Evolutionary conservation across 2,329 filamentous ascomycete species (phyloP).

Genomic region (Blastomyces gilchristii): DNA sequence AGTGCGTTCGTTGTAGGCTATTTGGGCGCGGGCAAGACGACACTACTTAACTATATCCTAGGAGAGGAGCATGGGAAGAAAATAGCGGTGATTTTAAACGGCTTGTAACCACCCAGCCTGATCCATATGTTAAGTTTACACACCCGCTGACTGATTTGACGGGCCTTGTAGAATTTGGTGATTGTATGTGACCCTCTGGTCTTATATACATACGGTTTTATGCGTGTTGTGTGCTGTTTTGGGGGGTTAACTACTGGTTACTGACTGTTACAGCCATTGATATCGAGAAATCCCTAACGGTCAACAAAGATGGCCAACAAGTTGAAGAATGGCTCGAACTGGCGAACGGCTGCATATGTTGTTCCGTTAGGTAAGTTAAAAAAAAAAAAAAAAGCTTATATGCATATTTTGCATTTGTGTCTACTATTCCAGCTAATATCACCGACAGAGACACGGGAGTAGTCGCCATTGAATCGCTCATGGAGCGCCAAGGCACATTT

Average conservation of each 20-base stretch:
- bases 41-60: constrained; percentile 88
- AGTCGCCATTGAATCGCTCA: constrained; percentile 86
- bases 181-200: constrained; percentile 48
- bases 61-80: constrained; percentile 94
- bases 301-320: constrained; percentile 71
- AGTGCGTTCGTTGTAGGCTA: constrained; percentile 54
- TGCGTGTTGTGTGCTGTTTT: neutral
- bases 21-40: constrained; percentile 90
- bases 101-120: constrained; percentile 32
- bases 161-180: constrained; percentile 57
- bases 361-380: constrained; percentile 68
- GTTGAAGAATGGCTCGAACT: constrained; percentile 93
- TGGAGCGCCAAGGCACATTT: constrained; percentile 87
- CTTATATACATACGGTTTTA: neutral
- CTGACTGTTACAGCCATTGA: constrained; percentile 55
- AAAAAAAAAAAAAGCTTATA: neutral
- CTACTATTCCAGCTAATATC: constrained; percentile 8
- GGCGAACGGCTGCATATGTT: constrained; percentile 95
- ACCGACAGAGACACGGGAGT: constrained; percentile 69
- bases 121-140: neutral
- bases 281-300: constrained; percentile 89
- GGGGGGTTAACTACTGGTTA: neutral
- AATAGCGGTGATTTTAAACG: constrained; percentile 95
- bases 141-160: constrained; percentile 15
- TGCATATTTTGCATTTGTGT: neutral